A percentile compares a stretch with the other conserved stretches of the same genome.
These are phyloP conservation scores for Pseudogymnoascus sp. DNA, from an alignment of 2,329 filamentous ascomycete genomes.

Conservation along the genomic window DNA sequence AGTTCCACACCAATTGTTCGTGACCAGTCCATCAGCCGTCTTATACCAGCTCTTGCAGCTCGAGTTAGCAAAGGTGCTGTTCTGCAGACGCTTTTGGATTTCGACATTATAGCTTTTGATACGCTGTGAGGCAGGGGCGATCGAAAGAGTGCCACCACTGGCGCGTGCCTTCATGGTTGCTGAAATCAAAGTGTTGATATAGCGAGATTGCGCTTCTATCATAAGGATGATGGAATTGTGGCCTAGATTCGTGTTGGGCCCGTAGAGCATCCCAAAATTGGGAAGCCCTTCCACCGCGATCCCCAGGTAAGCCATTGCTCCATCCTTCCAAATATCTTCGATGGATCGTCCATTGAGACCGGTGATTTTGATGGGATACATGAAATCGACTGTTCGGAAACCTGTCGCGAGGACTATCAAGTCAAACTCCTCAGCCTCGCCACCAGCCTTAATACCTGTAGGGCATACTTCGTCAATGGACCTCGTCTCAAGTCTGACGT, in stretches of 20 bases:
- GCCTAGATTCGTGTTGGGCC: constrained; percentile 23
- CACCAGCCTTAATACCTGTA: constrained; percentile 37
- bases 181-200: constrained; percentile 16
- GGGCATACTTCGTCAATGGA: constrained; percentile 38
- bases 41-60: constrained; percentile 23
- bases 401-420: constrained; percentile 51
- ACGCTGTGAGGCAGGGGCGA: constrained; percentile 10
- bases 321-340: constrained; percentile 43
- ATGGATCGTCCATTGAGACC: background rate
- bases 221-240: constrained; percentile 24
- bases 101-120: constrained; percentile 18
- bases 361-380: background rate
- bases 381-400: constrained; percentile 48
- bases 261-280: constrained; percentile 25
- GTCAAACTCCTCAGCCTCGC: constrained; percentile 39
- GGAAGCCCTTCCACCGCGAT: constrained; percentile 17
- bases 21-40: constrained; percentile 19
- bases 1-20: constrained; percentile 20
- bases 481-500: constrained; percentile 43
- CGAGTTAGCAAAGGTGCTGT: constrained; percentile 17
- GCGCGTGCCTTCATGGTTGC: background rate
- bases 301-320: constrained; percentile 29
- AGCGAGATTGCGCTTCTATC: constrained; percentile 22
- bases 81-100: constrained; percentile 16
- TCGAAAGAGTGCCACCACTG: background rate